Percentiles rank a stretch among this genome's conserved stretches.
Evolutionary conservation across 2,329 filamentous ascomycete genomes (phyloP).

Genomic region (Nemania sp.): DNA sequence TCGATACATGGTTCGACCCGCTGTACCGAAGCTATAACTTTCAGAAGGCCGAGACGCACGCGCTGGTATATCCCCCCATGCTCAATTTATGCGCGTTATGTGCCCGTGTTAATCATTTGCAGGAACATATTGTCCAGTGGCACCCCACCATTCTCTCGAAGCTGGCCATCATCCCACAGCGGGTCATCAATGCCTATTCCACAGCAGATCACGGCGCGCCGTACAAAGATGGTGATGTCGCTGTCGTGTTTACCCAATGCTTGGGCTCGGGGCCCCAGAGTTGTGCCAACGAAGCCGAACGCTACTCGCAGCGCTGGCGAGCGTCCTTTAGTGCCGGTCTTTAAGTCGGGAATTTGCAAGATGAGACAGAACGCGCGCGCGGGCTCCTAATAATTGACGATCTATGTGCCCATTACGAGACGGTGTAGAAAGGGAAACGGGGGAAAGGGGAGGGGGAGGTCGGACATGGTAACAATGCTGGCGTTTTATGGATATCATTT

Average conservation of each 20-base stretch:
- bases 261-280: slow-evolving; percentile 55
- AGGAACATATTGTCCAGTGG: slow-evolving; percentile 94
- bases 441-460: background rate
- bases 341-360: slow-evolving; percentile 1
- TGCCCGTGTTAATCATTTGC: slow-evolving; percentile 36
- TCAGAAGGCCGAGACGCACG: slow-evolving; percentile 90
- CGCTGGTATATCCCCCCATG: slow-evolving; percentile 65
- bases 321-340: slow-evolving; percentile 43
- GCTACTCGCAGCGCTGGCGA: slow-evolving; percentile 54
- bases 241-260: slow-evolving; percentile 79
- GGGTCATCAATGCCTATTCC: slow-evolving; percentile 79
- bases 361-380: background rate
- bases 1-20: slow-evolving; percentile 96
- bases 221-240: slow-evolving; percentile 83
- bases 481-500: slow-evolving; percentile 29
- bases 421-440: too few species aligned
- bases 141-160: slow-evolving; percentile 93
- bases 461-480: slow-evolving; percentile 19
- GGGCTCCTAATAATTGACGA: slow-evolving; percentile 6
- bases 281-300: slow-evolving; percentile 73
- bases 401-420: slow-evolving; percentile 14
- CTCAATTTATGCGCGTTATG: background rate
- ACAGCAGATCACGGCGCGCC: slow-evolving; percentile 58
- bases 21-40: slow-evolving; percentile 95
- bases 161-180: slow-evolving; percentile 86